phyloP scores from a whole-genome alignment of 2,329 filamentous ascomycete genomes.

The Aspergillus pseudonomiae region DNA sequence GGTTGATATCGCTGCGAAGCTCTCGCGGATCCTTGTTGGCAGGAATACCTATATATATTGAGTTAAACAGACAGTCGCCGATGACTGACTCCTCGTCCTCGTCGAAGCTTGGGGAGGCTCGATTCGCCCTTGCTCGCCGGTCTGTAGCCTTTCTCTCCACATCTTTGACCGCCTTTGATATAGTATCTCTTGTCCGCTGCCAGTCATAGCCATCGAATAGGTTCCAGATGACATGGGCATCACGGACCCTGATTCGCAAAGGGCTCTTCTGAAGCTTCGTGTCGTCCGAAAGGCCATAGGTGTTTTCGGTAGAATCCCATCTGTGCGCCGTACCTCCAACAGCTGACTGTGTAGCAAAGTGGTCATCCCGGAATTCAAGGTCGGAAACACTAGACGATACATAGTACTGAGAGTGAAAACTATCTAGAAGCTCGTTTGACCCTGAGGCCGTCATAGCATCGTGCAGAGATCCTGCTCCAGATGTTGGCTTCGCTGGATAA shows the following conservation, averaged over 20 bases:
- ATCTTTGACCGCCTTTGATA: constrained; percentile 83
- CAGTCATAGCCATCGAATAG: constrained; percentile 98
- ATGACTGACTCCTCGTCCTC: constrained; percentile 82
- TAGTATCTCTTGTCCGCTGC: constrained; percentile 81
- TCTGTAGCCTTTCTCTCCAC: constrained; percentile 83
- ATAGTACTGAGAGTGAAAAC: constrained; percentile 57
- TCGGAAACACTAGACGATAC: constrained; percentile 60
- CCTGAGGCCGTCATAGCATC: constrained; percentile 39
- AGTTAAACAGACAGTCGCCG: constrained; percentile 96
- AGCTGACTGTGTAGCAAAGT: constrained; percentile 68
- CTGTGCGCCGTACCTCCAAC: constrained; percentile 70
- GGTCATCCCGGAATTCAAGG: constrained; percentile 76
- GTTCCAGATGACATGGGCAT: constrained; percentile 96
- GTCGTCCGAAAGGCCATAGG: constrained; percentile 69
- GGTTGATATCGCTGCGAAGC: constrained; percentile 81
- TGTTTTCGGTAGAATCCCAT: constrained; percentile 78
- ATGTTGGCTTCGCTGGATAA: constrained; percentile 49
- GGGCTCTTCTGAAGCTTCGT: constrained; percentile 67
- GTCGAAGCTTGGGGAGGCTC: constrained; percentile 55
- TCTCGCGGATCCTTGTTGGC: constrained; percentile 83
- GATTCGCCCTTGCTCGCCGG: constrained; percentile 62
- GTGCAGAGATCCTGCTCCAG: constrained; percentile 27
- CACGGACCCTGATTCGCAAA: constrained; percentile 75
- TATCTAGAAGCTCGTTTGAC: constrained; percentile 49
- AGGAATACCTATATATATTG: constrained; percentile 94